These are phyloP conservation scores for Pichia inconspicua DNA, from an alignment of 1,139 yeast species.

Conservation along the genomic window DNA sequence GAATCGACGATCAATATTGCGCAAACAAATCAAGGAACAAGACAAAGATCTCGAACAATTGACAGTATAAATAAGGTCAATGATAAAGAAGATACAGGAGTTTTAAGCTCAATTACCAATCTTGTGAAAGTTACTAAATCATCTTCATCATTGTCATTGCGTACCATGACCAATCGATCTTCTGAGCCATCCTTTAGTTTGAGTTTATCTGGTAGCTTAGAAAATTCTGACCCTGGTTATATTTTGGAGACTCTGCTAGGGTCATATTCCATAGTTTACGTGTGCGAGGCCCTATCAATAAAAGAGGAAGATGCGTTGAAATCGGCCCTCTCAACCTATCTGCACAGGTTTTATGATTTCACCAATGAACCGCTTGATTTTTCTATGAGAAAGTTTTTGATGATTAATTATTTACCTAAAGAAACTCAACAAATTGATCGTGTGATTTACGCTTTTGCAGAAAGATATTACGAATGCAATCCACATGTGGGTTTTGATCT, in stretches of 20 bases:
- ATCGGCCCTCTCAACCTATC: constrained; percentile 32
- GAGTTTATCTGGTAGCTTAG: neutral
- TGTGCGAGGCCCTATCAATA: constrained; percentile 17
- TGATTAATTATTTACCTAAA: constrained; percentile 49
- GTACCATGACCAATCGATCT: neutral
- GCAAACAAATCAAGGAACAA: constrained; percentile 4
- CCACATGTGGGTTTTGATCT: constrained; percentile 31
- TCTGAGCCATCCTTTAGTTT: neutral
- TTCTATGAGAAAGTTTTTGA: constrained; percentile 49
- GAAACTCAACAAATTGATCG: constrained; percentile 71
- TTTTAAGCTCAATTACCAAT: constrained; percentile 24
- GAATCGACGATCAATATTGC: neutral
- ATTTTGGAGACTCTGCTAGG: constrained; percentile 20
- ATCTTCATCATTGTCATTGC: constrained; percentile 3
- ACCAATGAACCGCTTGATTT: constrained; percentile 50
- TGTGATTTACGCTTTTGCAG: constrained; percentile 47
- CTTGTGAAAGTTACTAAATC: constrained; percentile 21
- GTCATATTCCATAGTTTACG: constrained; percentile 18
- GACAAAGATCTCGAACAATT: constrained; percentile 26
- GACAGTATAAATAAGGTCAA: constrained; percentile 18
- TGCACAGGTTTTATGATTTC: constrained; percentile 39
- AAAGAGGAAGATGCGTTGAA: constrained; percentile 18
- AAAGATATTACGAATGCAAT: constrained; percentile 36
- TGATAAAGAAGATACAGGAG: constrained; percentile 16
- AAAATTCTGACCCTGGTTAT: constrained; percentile 15